Percentiles rank a stretch among this genome's conserved stretches.
phyloP scores from a whole-genome alignment of 1,284 basidiomycete species.

The Trichosporon sp. region DNA sequence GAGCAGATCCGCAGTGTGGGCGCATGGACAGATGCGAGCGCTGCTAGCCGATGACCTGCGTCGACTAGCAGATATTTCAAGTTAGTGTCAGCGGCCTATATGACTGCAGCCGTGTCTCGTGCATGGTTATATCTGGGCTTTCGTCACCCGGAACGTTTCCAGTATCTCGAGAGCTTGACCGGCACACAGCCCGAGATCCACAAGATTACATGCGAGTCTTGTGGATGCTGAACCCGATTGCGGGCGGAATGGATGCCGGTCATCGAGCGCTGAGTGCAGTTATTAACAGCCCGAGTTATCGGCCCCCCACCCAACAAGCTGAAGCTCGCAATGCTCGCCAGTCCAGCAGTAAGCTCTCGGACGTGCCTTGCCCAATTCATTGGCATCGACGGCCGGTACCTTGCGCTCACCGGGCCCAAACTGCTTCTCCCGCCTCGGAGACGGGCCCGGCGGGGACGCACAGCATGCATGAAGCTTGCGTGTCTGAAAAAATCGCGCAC shows the following conservation, averaged over 20 bases:
- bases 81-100: too few relatives aligned
- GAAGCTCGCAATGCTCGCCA: not conserved
- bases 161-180: not conserved
- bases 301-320: not conserved
- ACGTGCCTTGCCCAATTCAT: not conserved
- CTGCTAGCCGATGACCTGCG: not conserved
- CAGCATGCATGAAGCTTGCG: not conserved
- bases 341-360: slow-evolving; percentile 1
- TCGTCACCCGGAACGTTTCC: not conserved
- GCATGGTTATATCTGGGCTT: not conserved
- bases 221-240: not conserved
- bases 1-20: not conserved
- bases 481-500: not conserved
- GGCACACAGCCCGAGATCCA: not conserved
- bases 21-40: not conserved
- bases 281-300: not conserved
- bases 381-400: slow-evolving; percentile 7
- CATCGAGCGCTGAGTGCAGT: not conserved
- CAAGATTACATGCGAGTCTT: not conserved
- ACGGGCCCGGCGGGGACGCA: not conserved
- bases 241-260: not conserved
- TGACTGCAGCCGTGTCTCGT: not conserved
- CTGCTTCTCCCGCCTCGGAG: not conserved
- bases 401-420: not conserved
- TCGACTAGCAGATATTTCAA: too few relatives aligned